Conservation (phyloP, 2,329 filamentous ascomycete species). For the Fusarium sp. region DNA sequence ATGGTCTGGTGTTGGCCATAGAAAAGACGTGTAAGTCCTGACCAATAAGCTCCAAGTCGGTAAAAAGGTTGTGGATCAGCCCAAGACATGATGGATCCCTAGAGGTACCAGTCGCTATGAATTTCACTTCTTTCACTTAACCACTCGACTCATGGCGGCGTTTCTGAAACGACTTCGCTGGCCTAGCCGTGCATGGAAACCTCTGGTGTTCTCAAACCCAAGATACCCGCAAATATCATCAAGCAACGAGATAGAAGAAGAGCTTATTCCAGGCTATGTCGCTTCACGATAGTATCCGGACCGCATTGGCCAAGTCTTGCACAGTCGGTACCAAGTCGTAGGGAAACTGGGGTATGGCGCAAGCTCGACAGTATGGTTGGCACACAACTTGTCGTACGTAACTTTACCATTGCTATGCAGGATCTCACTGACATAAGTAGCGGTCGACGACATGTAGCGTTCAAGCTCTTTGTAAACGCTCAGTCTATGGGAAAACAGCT, state of each 20-base stretch:
- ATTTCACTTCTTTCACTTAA: too few species aligned
- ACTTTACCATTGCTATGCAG: background rate
- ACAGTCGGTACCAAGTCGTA: conserved; percentile 51
- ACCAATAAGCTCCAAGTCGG: too few species aligned
- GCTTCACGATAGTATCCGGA: conserved; percentile 41
- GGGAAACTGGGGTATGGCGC: conserved; percentile 56
- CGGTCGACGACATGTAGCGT: conserved; percentile 46
- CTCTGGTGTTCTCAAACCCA: conserved; percentile 30
- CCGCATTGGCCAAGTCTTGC: conserved; percentile 41
- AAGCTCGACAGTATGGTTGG: conserved; percentile 57
- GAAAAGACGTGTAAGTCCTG: too few species aligned
- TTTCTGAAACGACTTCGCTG: background rate
- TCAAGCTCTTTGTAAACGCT: conserved; percentile 49
- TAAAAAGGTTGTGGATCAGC: too few species aligned
- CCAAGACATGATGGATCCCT: too few species aligned
- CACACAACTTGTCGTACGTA: conserved; percentile 47
- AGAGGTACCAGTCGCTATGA: too few species aligned
- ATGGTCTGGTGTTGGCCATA: too few species aligned
- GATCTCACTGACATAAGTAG: conserved; percentile 11
- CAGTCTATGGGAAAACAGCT: conserved; percentile 41
- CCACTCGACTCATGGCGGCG: too few species aligned
- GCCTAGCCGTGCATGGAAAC: conserved; percentile 26
- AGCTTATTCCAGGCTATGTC: conserved; percentile 33
- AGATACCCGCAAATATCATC: conserved; percentile 13
- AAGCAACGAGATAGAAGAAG: conserved; percentile 33